Conservation (phyloP, 2,329 filamentous ascomycete genomes). For the Fusarium concolor region DNA sequence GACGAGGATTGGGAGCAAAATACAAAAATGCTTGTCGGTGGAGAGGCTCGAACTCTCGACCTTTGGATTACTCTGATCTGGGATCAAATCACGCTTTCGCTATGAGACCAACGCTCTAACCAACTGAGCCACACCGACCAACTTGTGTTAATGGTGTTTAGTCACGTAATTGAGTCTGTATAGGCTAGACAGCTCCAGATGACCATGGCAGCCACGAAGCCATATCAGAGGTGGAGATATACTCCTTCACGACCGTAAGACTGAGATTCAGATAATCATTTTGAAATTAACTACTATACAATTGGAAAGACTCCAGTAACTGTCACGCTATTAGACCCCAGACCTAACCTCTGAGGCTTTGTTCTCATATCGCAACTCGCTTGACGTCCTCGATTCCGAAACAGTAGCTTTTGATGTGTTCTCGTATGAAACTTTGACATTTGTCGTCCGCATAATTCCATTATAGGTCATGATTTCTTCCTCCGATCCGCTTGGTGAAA, state of each 20-base stretch:
- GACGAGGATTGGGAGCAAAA: too few relatives aligned
- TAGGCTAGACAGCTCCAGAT: too few relatives aligned
- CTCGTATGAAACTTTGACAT: slow-evolving; percentile 45
- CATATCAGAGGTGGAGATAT: too few relatives aligned
- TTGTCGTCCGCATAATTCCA: slow-evolving; percentile 54
- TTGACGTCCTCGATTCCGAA: slow-evolving; percentile 22
- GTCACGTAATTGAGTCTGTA: too few relatives aligned
- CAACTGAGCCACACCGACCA: slow-evolving; percentile 34
- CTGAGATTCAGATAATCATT: too few relatives aligned
- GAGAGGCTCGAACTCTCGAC: slow-evolving; percentile 41
- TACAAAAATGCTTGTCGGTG: slow-evolving; percentile 8
- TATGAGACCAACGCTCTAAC: slow-evolving; percentile 39
- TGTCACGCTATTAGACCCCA: background rate
- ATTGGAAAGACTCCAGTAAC: too few relatives aligned
- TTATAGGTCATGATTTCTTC: slow-evolving; percentile 57
- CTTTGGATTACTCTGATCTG: slow-evolving; percentile 34
- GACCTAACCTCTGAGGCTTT: slow-evolving; percentile 14
- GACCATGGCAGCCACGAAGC: too few relatives aligned
- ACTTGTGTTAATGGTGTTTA: too few relatives aligned
- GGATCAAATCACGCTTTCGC: slow-evolving; percentile 8
- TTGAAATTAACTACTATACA: too few relatives aligned
- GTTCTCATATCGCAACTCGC: slow-evolving; percentile 24
- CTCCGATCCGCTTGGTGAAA: slow-evolving; percentile 50
- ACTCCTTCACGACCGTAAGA: too few relatives aligned
- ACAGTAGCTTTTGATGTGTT: slow-evolving; percentile 24